Base-by-base conservation (phyloP, 768 basidiomycete genomes). In the Amanita thiersii region DNA sequence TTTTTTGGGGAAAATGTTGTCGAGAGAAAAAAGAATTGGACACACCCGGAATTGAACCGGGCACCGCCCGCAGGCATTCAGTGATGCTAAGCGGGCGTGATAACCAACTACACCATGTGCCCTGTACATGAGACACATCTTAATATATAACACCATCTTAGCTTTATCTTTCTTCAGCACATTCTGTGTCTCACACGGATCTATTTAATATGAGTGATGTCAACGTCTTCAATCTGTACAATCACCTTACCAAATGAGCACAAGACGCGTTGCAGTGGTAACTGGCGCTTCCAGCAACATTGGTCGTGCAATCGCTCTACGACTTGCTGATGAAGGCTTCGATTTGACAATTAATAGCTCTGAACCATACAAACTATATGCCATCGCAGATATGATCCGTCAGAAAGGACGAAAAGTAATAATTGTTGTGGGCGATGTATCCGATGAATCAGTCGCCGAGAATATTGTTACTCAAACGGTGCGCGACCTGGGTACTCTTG, bases 391-490 rank as follows among this genome's bases (percentile, higher is more conserved):
- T 7, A 47, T 57, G 40, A 50, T 60, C 25, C 26, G 37, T 29
- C 29, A 32, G 11, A 48, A 52, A 31, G 58, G 56, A 5, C 39
- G 56, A 14, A 52, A 42, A 30, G 40, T 56, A 2, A 32, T 51
- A 14, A 38, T 51, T 8, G 37, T 55, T 28, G 24, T 53, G 10
- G 67, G 51, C 5, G 64, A 71, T 40, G 59, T 72, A 8, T 46
- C 53, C 7, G 30, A 51, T 8, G 69, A 70, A 28, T 47, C 52
- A 2, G 57, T 65, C 3, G 67, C 72, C 3, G 54, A 59, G 44
- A 37, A 23, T 1, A 57, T 69, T 47, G 54, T 73, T 4, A 52
- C 50, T 15, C 40, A 49, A 18, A 54, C 65, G 4, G 66, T 66
- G 1, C 48, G 59, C 2, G 64, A 25, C 52, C 62, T 46, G 56